Evolutionary conservation across 768 basidiomycete species (phyloP).

Genomic region (Lactarius evosmus): DNA sequence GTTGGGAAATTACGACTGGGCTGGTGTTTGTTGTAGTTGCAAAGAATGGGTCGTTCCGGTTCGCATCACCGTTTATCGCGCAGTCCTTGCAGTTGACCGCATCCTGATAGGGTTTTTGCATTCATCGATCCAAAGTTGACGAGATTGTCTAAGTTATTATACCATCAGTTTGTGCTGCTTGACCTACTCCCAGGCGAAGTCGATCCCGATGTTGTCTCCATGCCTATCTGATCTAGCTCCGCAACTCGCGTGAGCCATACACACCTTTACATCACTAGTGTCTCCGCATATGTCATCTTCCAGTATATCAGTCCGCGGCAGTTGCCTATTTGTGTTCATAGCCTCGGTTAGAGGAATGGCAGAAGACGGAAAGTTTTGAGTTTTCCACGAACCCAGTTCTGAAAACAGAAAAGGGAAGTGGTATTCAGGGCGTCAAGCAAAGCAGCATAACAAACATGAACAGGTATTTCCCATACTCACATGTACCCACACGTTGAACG

Average conservation of each 20-base stretch:
- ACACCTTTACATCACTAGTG: constrained; percentile 2
- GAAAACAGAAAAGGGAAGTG: not conserved
- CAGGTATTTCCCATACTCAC: not conserved
- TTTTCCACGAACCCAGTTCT: not conserved
- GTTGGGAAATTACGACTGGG: constrained; percentile 97
- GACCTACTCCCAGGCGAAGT: constrained; percentile 6
- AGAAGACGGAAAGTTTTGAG: not conserved
- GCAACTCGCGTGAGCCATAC: constrained; percentile 3
- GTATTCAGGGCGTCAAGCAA: too few species aligned
- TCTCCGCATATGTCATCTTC: not conserved
- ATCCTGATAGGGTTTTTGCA: constrained; percentile 49
- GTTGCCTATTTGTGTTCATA: not conserved
- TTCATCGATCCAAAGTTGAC: constrained; percentile 53
- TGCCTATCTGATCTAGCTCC: not conserved
- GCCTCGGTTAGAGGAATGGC: not conserved
- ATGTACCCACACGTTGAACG: not conserved
- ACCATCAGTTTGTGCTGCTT: constrained; percentile 5
- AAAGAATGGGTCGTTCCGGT: constrained; percentile 92
- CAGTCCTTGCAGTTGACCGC: not conserved
- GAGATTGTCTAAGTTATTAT: constrained; percentile 38
- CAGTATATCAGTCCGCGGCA: not conserved
- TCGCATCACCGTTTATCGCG: constrained; percentile 33
- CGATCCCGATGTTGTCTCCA: constrained; percentile 8
- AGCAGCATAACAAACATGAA: too few species aligned
- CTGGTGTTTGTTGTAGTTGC: constrained; percentile 87